phyloP scores from a whole-genome alignment of 2,329 filamentous ascomycete species.

The Reticulascus tulasneorum region DNA sequence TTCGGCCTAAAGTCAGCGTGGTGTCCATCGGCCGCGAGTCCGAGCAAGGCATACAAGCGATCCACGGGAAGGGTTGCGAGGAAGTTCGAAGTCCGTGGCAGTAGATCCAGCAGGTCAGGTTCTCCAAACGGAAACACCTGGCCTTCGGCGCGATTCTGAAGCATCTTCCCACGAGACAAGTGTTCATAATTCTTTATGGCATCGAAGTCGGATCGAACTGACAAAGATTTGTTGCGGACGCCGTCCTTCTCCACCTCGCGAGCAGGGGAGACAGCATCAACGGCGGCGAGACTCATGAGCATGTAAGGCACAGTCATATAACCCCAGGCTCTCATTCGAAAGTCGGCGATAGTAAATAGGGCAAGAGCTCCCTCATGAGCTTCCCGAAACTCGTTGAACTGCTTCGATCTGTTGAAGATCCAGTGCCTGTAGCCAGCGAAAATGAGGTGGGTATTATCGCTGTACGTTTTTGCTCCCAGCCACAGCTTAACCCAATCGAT shows the following conservation, averaged over 20 bases:
- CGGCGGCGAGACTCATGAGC: background rate
- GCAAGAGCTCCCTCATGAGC: background rate
- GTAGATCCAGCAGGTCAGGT: too few species aligned
- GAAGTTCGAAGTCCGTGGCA: too few species aligned
- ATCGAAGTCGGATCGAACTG: too few species aligned
- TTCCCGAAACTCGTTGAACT: background rate
- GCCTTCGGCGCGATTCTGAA: too few species aligned
- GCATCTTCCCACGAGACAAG: too few species aligned
- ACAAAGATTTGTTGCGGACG: too few species aligned
- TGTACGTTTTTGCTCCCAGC: background rate
- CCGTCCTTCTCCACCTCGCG: background rate
- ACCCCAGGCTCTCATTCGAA: background rate
- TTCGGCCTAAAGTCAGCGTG: background rate
- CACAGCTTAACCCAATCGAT: background rate
- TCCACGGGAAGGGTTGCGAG: too few species aligned
- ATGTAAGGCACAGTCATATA: conserved; percentile 1
- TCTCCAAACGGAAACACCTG: too few species aligned
- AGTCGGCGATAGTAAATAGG: background rate
- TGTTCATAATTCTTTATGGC: too few species aligned
- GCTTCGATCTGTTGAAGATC: background rate
- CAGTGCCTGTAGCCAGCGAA: background rate
- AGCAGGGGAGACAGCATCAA: too few species aligned
- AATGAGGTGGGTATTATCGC: background rate
- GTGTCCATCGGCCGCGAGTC: background rate
- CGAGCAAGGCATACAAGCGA: background rate